A percentile compares a stretch with the other conserved stretches of the same genome.
Evolutionary conservation across 164 flowering plant genomes (phyloP).

Genomic region (Piper betle): DNA sequence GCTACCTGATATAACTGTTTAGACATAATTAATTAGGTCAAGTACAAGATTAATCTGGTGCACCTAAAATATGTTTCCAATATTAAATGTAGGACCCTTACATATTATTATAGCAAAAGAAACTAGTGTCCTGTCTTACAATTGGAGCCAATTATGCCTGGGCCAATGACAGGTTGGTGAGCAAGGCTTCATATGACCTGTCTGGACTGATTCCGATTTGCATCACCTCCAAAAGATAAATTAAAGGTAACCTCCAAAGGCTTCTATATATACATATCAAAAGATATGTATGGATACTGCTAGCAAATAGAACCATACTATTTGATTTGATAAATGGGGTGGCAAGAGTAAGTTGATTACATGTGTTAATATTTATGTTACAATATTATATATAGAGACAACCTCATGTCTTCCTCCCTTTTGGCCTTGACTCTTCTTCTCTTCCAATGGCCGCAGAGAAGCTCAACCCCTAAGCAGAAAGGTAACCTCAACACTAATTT

Average conservation of each 20-base stretch:
- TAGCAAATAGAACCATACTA: background rate
- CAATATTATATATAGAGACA: no score
- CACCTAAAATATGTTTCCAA: no score
- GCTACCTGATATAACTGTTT: no score
- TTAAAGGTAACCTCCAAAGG: no score
- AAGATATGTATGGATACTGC: background rate
- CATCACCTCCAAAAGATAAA: background rate
- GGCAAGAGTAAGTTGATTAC: background rate
- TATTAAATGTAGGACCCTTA: no score
- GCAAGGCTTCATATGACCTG: no score
- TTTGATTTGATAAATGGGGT: background rate
- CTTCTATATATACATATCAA: background rate
- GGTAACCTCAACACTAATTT: background rate
- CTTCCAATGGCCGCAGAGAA: slow-evolving; percentile 4
- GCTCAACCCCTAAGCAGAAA: background rate
- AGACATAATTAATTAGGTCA: no score
- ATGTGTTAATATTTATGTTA: no score
- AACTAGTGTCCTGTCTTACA: background rate
- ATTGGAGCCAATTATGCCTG: background rate
- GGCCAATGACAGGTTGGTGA: no score
- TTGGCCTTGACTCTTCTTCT: slow-evolving; percentile 3
- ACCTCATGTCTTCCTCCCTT: background rate
- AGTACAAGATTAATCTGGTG: no score
- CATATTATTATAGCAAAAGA: no score
- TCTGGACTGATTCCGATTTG: background rate